Base-by-base conservation (phyloP, 371 early-diverging fungal genomes). In the Rhizomucor miehei region DNA sequence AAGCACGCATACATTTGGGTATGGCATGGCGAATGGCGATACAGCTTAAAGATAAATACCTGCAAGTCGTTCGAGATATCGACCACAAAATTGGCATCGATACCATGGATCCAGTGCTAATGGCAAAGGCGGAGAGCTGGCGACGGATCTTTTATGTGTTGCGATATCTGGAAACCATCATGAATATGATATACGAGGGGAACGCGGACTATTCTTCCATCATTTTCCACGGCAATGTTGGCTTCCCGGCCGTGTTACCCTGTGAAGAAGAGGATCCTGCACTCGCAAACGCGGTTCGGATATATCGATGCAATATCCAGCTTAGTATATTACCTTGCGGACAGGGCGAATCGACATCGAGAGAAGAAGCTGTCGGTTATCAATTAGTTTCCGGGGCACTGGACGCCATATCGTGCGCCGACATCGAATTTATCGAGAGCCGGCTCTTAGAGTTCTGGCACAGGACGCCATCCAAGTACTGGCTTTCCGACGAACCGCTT, bases 21-120 rank as follows among this genome's bases (percentile, higher is more conserved):
- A 48, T 65, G 39, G 66, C 67, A 1, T 76, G 77, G 77, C 57
- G 65, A 8, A 76, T 76, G 71, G 60, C 63, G 1, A 20, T 65
- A 19, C 51, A 62, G 36, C 54, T 76, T 0, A 59, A 62, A 46
- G 60, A 66, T 9, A 49, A 56, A 1, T 70, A 71, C 21, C 24
- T 56, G 20, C 46, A 52, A 1, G 35, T 56, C 21, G 29, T 61
- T 6, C 43, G 54, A 6, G 45, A 59, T 14, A 38, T 59, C 2
- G 16, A 44, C 1, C 41, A 50, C 3, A 37, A 60, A n/a, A 11
- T 44, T 6, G 47, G 55, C 21, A 36, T 54, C 10, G 44, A 53
- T 14, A 12, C 34, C 34, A n/a, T 5, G 11, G 29, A 38, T 11
- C 48, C 52, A 34, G 34, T 23, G 47, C 39, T 6, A 45, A 54